Conservation (phyloP, 257 asterid species). For the Ballota nigra region DNA sequence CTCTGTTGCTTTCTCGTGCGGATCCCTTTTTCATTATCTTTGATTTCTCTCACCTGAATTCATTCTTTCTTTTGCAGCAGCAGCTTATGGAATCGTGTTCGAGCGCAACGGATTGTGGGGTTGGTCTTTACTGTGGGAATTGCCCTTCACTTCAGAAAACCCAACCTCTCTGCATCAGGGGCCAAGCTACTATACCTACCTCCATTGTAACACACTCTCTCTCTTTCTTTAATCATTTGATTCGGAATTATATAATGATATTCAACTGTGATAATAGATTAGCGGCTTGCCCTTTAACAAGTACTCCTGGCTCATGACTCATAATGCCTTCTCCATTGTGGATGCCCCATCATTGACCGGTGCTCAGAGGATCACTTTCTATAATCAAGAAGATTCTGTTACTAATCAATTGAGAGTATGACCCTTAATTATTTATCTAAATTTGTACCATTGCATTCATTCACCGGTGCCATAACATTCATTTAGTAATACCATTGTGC, state of each 20-base stretch:
- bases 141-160: slow-evolving; percentile 73
- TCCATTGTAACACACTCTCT: slow-evolving; percentile 48
- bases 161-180: slow-evolving; percentile 81
- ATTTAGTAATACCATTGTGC: too few species aligned
- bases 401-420: slow-evolving; percentile 82
- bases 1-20: not conserved
- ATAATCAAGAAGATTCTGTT: slow-evolving; percentile 91
- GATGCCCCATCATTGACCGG: slow-evolving; percentile 81
- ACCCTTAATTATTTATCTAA: not conserved
- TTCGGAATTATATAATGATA: not conserved
- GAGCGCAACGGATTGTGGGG: slow-evolving; percentile 70
- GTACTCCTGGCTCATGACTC: slow-evolving; percentile 94
- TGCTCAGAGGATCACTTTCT: slow-evolving; percentile 78
- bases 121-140: slow-evolving; percentile 82
- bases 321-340: slow-evolving; percentile 87
- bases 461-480: too few species aligned
- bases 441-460: too few species aligned
- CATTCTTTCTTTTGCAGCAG: too few species aligned
- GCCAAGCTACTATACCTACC: slow-evolving; percentile 75
- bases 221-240: not conserved
- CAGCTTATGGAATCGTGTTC: slow-evolving; percentile 81
- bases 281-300: slow-evolving; percentile 91
- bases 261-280: slow-evolving; percentile 36
- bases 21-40: slow-evolving; percentile 21
- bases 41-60: slow-evolving; percentile 28